phyloP scores from a whole-genome alignment of 75 land plant genomes.

The Chamaecyparis obtusa region DNA sequence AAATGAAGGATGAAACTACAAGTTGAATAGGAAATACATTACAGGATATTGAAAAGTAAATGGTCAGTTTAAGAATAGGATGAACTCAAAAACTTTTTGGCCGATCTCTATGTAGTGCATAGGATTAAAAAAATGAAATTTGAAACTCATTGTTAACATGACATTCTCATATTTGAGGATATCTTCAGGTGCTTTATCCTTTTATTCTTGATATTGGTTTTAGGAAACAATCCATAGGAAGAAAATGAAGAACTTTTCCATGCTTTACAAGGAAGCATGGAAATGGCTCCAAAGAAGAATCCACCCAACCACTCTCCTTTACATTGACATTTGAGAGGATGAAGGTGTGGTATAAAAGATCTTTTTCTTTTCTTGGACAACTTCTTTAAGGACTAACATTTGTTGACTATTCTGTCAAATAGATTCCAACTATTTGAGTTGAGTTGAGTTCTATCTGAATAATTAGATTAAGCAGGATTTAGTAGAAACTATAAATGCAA shows the following conservation, averaged over 20 bases:
- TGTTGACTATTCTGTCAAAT: neutral
- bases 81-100: too few relatives aligned
- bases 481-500: neutral
- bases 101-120: neutral
- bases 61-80: neutral
- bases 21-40: neutral
- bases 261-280: conserved; percentile 58
- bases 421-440: neutral
- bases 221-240: conserved; percentile 27
- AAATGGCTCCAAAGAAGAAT: conserved; percentile 25
- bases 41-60: neutral
- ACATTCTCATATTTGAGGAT: neutral
- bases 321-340: conserved; percentile 28
- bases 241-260: conserved; percentile 73
- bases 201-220: neutral
- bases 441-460: neutral
- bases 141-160: neutral
- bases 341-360: conserved; percentile 11
- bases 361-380: neutral
- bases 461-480: neutral
- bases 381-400: neutral
- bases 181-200: neutral
- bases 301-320: conserved; percentile 16
- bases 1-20: neutral
- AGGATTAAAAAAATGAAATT: neutral